Evolutionary conservation across 1,139 yeast species (phyloP), one percentile per base, ranked within the genome.

Genomic region (Geotrichum carabidarum): DNA sequence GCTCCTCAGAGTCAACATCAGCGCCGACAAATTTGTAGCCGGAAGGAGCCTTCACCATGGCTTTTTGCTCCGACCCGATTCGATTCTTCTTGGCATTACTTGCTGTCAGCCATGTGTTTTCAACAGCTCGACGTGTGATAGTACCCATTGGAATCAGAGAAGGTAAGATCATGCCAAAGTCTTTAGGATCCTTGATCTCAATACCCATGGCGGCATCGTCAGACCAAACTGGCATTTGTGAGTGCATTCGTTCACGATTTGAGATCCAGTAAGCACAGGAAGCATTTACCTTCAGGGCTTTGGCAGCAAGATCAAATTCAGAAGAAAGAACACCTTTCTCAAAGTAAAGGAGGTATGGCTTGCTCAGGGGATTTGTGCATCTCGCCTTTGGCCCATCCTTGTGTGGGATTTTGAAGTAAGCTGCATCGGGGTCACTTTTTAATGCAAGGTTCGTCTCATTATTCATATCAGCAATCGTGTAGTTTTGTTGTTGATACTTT

Each of bases 1-100:
- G 76, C 66, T 94, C 99, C 68, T 94, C 99, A 43, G 96, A 88
- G 70, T 94, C 99, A 4, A 94, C 99, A 74, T 94, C 74, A 1
- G 99, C 99, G 6, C 99, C 99, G 9, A 94, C 96, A 72, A 94
- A 86, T 47, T 81, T 81, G 67, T 90, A 93, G 0, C 98, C 98
- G 2, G 79, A 73, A 0, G 99, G 99, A 0, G 98, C 97, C 58
- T 78, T 75, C 6, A 94, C 75, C 74, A 89, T 81, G 0, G 97
- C 82, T 69, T 94, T 94, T 58, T 93, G 75, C 66, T 94, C 99
- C 0, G 98, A 90, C 0, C 99, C 99, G 49, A 94, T 82, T 58
- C 98, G 74, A 53, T 81, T 80, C 61, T 75, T 75, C 65, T 94
- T 94, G 0, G 96, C 95, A 70, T 94, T 94, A 1, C 97, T 87